Evolutionary conservation across 441 rosid species (phyloP), one percentile per base, ranked within the genome.

Genomic region (Gossypium gossypioides): DNA sequence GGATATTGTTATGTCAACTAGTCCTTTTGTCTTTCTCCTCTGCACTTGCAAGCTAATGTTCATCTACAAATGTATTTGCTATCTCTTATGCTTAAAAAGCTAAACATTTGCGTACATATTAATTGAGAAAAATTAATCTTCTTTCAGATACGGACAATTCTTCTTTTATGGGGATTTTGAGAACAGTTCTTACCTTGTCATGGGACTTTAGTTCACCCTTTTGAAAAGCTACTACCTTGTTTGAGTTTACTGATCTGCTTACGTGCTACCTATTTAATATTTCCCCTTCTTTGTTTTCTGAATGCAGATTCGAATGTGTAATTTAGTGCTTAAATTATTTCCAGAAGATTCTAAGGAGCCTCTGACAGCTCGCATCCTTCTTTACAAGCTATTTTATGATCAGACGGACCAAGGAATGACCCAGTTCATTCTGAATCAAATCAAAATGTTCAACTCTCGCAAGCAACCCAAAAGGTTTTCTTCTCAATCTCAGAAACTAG

Each of bases 351-450:
- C 93, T 16, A 88, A 75, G 85, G 98, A 93, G 85, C 89, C 99
- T 71, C 92, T 78, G 77, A 91, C 97, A 77, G 94, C 91, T 63
- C 91, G 97, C 68, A 77, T 96, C 77, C 91, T 93, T 78, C 98
- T 96, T 75, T 93, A 96, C 83, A 96, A 93, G 88, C 75, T 96
- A 76, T 93, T 93, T 80, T 96, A 96, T 81, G 98, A 93, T 74
- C 99, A 93, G 79, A 91, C 98, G 78, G 97, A 93, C 74, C 86
- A 91, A 88, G 97, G 97, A 71, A 85, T 93, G 97, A 89, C 91
- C 68, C 97, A 90, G 61, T 93, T 93, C 86, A 85, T 96, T 70
- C 86, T 96, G 79, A 88, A 84, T 82, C 87, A 82, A 80, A 82
- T 93, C 80, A 93, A 86, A 79, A 81, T 83, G 55, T 93, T 91